These are phyloP conservation scores for Candida pseudoglaebosa DNA, from an alignment of 805 yeast species.

Conservation along the genomic window DNA sequence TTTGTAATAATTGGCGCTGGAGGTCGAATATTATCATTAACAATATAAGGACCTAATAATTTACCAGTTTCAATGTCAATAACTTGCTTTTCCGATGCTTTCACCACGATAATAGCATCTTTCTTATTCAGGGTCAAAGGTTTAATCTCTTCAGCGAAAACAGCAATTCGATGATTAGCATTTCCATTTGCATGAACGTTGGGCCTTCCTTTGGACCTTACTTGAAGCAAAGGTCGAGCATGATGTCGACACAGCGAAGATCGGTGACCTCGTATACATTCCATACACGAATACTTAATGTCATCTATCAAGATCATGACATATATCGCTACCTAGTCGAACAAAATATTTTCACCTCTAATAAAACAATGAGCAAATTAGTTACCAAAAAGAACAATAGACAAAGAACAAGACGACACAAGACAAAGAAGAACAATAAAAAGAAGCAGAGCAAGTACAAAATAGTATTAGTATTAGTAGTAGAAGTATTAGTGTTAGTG, in stretches of 20 bases:
- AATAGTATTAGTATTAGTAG: too few species aligned
- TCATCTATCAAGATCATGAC: constrained; percentile 75
- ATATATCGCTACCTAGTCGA: neutral
- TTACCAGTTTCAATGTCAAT: constrained; percentile 34
- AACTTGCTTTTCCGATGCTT: constrained; percentile 37
- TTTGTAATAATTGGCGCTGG: constrained; percentile 22
- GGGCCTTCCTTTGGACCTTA: constrained; percentile 88
- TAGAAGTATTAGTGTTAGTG: too few species aligned
- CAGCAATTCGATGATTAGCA: constrained; percentile 55
- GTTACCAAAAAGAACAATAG: too few species aligned
- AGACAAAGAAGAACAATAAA: too few species aligned
- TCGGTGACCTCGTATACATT: constrained; percentile 90
- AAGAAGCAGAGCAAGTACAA: too few species aligned
- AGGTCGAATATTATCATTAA: constrained; percentile 12
- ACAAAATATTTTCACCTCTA: too few species aligned
- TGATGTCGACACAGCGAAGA: constrained; percentile 84
- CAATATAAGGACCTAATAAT: constrained; percentile 38
- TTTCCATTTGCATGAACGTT: constrained; percentile 48
- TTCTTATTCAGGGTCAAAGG: constrained; percentile 6
- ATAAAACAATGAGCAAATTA: too few species aligned
- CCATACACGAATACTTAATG: constrained; percentile 76
- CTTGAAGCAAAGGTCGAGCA: constrained; percentile 75
- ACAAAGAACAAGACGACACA: too few species aligned
- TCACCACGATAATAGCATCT: constrained; percentile 29
- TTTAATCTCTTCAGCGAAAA: constrained; percentile 44